Base-by-base conservation (phyloP, 139 green algal genomes). In the Pleodorina starrii region DNA sequence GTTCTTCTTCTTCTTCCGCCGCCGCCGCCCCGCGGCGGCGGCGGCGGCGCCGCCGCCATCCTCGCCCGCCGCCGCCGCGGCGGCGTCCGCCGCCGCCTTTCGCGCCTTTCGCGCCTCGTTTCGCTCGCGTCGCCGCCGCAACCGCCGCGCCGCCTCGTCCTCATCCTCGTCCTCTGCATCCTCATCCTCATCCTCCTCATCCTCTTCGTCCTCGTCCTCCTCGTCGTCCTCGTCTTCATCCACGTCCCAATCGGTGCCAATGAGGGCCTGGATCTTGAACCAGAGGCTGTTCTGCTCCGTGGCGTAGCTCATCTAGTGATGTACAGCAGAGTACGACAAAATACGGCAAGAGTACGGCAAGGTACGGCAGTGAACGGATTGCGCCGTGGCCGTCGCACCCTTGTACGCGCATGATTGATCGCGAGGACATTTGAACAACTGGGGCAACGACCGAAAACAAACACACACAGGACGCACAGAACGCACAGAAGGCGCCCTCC, bases 161-260 rank as follows among this genome's bases (percentile, higher is more conserved):
- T 79, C 63, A 2, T 38, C n/a, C 0, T 69, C 66, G 0, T 88
- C 82, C 0, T 79, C 43, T 12, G 79, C 82, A 0, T 69, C 35
- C 27, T 42, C 12, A 0, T 54, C 14, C 6, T 77, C 60, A 12
- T 73, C 35, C 60, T 79, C 29, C 0, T 38, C n/a, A 10, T 50
- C 44, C 19, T 68, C 63, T 6, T 77, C 42, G 40, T 79, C 43
- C 38, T 75, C 38, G 6, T 57, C n/a, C 25, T 59, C 42, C 14
- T 17, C 59, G 38, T 75, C 79, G 5, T 43, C 40, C 21, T 51
- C 36, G 6, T 25, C 81, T 12, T 50, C 66, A 44, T 88, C 82
- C 2, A 88, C 66, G 35, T 88, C 82, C 82, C 82, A 88, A 38
- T 88, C 82, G 19, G 44, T 79, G 1, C 82, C 82, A 27, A 88